These are phyloP conservation scores for Melampsora americana DNA, from an alignment of 1,284 basidiomycete genomes.

Conservation along the genomic window DNA sequence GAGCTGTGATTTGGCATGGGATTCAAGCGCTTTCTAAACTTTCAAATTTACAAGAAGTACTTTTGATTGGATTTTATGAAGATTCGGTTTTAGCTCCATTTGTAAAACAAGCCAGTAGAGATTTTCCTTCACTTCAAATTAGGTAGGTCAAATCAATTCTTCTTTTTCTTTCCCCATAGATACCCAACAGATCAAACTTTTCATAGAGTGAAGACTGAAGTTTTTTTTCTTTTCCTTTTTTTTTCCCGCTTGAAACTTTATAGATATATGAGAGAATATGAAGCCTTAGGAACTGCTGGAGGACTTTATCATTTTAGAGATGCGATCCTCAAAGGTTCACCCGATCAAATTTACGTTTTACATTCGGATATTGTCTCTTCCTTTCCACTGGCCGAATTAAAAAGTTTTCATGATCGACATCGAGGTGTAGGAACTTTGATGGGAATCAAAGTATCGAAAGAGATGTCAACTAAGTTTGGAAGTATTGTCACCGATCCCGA, in stretches of 20 bases:
- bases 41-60: conserved; percentile 57
- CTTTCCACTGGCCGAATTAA: conserved; percentile 56
- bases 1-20: conserved; percentile 59
- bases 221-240: conserved; percentile 18
- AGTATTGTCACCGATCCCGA: conserved; percentile 58
- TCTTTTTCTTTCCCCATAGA: too few species aligned
- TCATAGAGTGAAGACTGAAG: background rate
- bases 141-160: conserved; percentile 49
- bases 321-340: conserved; percentile 57
- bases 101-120: conserved; percentile 57
- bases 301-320: conserved; percentile 54
- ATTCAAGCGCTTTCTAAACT: conserved; percentile 58
- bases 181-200: background rate
- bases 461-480: conserved; percentile 58
- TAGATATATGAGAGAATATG: conserved; percentile 59
- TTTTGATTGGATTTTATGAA: conserved; percentile 60
- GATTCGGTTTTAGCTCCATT: conserved; percentile 58
- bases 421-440: conserved; percentile 59
- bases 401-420: conserved; percentile 57
- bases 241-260: conserved; percentile 17
- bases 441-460: conserved; percentile 57
- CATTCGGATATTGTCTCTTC: conserved; percentile 60
- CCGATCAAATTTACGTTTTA: conserved; percentile 59
- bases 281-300: conserved; percentile 59
- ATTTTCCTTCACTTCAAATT: conserved; percentile 58